phyloP scores from a whole-genome alignment of 768 basidiomycete species.

The Tylopilus plumbeoviolaceoides region DNA sequence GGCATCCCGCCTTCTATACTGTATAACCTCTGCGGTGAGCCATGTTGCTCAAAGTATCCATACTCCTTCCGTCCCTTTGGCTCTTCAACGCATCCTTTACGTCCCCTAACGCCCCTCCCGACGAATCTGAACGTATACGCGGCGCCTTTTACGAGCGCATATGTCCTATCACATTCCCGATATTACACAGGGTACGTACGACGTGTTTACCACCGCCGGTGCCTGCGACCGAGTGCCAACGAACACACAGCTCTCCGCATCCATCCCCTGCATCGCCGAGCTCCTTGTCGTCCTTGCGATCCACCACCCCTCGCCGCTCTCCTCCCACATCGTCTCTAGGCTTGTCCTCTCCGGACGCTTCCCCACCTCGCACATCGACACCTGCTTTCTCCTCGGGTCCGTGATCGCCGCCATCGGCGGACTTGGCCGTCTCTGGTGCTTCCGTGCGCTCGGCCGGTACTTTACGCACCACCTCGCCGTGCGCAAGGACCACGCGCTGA shows the following conservation, averaged over 20 bases:
- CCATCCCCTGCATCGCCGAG: slow-evolving; percentile 29
- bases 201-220: too few relatives aligned
- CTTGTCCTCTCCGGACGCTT: slow-evolving; percentile 16
- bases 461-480: slow-evolving; percentile 36
- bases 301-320: slow-evolving; percentile 12
- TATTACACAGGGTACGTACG: slow-evolving; percentile 22
- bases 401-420: slow-evolving; percentile 26
- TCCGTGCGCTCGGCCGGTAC: slow-evolving; percentile 28
- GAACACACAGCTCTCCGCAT: slow-evolving; percentile 22
- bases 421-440: slow-evolving; percentile 36
- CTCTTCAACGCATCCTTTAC: slow-evolving; percentile 27
- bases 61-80: slow-evolving; percentile 26
- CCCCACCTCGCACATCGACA: slow-evolving; percentile 21
- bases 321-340: slow-evolving; percentile 20
- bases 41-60: slow-evolving; percentile 21
- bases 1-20: background rate
- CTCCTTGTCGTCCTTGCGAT: slow-evolving; percentile 17
- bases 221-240: background rate
- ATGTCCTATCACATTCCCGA: slow-evolving; percentile 19
- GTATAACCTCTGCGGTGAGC: background rate
- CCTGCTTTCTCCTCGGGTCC: slow-evolving; percentile 29
- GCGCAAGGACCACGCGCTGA: slow-evolving; percentile 26
- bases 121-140: slow-evolving; percentile 16
- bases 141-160: slow-evolving; percentile 22
- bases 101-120: slow-evolving; percentile 19